Conservation (phyloP, 768 basidiomycete genomes). For the Pleurotus eryngii region DNA sequence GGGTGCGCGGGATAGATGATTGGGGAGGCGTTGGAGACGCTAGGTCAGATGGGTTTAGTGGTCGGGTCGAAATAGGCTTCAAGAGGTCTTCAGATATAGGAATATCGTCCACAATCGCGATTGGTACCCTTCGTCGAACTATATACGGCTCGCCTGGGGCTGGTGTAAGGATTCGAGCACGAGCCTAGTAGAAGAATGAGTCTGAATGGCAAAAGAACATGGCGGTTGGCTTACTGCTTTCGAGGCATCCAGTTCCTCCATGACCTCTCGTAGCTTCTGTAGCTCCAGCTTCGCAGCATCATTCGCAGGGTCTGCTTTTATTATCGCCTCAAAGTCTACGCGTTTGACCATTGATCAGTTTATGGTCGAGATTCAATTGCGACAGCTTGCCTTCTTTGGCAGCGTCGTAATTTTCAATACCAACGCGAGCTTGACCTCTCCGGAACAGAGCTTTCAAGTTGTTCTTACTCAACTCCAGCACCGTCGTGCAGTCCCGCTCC, state of each 20-base stretch:
- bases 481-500: conserved; percentile 73
- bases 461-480: conserved; percentile 46
- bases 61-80: conserved; percentile 3
- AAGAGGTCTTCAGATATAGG: background rate
- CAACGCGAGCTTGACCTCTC: conserved; percentile 68
- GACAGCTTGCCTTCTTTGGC: conserved; percentile 57
- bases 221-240: conserved; percentile 2
- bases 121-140: conserved; percentile 55
- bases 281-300: conserved; percentile 62
- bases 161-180: conserved; percentile 15
- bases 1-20: background rate
- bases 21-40: conserved; percentile 6
- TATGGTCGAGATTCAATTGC: too few relatives aligned
- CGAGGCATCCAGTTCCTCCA: conserved; percentile 36
- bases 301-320: conserved; percentile 64
- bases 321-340: conserved; percentile 59
- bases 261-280: conserved; percentile 39
- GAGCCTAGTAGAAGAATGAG: conserved; percentile 2
- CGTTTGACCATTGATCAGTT: background rate
- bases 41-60: background rate
- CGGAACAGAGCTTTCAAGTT: conserved; percentile 84
- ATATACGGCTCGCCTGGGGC: too few relatives aligned
- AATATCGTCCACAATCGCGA: conserved; percentile 48
- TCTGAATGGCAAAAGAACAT: background rate
- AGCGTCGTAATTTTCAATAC: conserved; percentile 48